Percentiles rank a stretch among this genome's conserved stretches.
Evolutionary conservation across 2,329 filamentous ascomycete species (phyloP).

Genomic region (Penicillium concentricum): DNA sequence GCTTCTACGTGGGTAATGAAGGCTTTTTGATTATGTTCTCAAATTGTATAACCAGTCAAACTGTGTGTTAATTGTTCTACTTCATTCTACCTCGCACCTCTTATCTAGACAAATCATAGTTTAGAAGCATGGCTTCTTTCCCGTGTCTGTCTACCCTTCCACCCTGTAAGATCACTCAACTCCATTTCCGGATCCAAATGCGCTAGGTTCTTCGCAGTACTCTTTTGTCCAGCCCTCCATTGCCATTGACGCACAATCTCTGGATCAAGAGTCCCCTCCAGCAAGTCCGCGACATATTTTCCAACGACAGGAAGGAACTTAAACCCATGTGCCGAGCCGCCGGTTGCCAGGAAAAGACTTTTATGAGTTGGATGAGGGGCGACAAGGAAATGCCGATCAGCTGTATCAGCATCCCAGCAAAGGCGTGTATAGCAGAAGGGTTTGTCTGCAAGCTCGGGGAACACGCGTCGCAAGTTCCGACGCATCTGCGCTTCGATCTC

Average conservation of each 20-base stretch:
- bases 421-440: constrained; percentile 12
- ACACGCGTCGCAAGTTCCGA: constrained; percentile 3
- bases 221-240: constrained; percentile 12
- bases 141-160: constrained; percentile 17
- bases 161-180: constrained; percentile 20
- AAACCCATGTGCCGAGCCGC: constrained; percentile 11
- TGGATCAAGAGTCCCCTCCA: constrained; percentile 12
- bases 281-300: constrained; percentile 9
- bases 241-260: constrained; percentile 9
- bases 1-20: background rate
- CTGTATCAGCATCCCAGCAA: constrained; percentile 15
- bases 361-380: constrained; percentile 4
- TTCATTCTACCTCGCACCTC: background rate
- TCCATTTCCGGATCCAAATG: constrained; percentile 27
- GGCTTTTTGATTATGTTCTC: background rate
- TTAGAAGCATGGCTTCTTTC: constrained; percentile 5
- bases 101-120: background rate
- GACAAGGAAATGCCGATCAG: constrained; percentile 13
- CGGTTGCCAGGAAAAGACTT: constrained; percentile 4
- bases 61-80: background rate
- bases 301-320: constrained; percentile 14
- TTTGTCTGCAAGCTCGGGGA: constrained; percentile 12
- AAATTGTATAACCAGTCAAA: background rate
- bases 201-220: constrained; percentile 20
- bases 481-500: constrained; percentile 12